phyloP scores from a whole-genome alignment of 768 basidiomycete genomes.

The Rubroboletus pulcherrimus region DNA sequence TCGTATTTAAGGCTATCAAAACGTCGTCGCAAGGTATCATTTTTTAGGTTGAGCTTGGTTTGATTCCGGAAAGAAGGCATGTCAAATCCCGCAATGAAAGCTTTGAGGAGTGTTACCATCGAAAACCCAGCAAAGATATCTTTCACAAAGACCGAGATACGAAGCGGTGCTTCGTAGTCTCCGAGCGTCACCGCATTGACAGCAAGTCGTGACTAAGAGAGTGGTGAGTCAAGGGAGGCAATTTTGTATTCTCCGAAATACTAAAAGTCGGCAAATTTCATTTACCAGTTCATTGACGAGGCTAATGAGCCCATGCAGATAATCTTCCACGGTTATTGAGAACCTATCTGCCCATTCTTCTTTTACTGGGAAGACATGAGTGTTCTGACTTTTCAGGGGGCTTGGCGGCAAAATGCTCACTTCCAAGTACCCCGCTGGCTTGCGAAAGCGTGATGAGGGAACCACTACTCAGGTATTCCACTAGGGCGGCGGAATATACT shows the following conservation, averaged over 20 bases:
- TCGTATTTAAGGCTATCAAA: constrained; percentile 85
- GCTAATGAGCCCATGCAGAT: constrained; percentile 74
- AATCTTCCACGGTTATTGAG: constrained; percentile 67
- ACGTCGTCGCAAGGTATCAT: constrained; percentile 67
- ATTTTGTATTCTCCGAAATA: background rate
- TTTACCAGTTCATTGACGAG: constrained; percentile 78
- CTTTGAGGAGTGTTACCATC: constrained; percentile 45
- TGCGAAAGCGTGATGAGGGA: constrained; percentile 54
- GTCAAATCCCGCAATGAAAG: constrained; percentile 1
- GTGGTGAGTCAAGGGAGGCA: constrained; percentile 5
- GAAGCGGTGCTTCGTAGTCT: constrained; percentile 74
- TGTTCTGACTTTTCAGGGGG: background rate
- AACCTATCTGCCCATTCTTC: constrained; percentile 68
- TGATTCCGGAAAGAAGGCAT: background rate
- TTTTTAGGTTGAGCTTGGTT: constrained; percentile 74
- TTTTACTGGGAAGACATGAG: constrained; percentile 45
- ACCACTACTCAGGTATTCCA: constrained; percentile 60
- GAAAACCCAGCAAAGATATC: constrained; percentile 82
- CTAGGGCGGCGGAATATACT: constrained; percentile 61
- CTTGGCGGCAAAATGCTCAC: constrained; percentile 41
- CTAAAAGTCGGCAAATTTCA: constrained; percentile 5
- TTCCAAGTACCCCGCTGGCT: constrained; percentile 56
- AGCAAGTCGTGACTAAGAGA: constrained; percentile 64
- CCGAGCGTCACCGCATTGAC: constrained; percentile 82
- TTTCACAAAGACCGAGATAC: constrained; percentile 76